A percentile compares a stretch with the other conserved stretches of the same genome.
Conservation (phyloP, 108 stramenopile genomes). For the Phaeodactylum tricornutum region DNA sequence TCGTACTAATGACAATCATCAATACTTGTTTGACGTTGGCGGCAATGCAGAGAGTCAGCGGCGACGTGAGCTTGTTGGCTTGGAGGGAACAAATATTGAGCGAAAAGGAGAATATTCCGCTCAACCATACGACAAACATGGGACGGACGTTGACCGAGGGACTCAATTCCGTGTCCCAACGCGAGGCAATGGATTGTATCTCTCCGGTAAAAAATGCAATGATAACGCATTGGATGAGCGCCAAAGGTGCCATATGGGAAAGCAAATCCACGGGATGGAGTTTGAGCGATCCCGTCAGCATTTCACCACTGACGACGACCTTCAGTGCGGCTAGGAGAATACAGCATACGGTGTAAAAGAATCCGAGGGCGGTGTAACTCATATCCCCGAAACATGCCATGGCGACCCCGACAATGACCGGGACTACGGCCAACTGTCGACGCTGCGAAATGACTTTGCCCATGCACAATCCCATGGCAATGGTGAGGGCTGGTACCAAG, state of each 20-base stretch:
- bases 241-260: constrained; percentile 75
- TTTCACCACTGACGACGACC: constrained; percentile 58
- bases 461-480: constrained; percentile 45
- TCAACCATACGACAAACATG: constrained; percentile 28
- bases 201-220: constrained; percentile 48
- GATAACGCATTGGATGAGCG: constrained; percentile 55
- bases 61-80: constrained; percentile 81
- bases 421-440: constrained; percentile 44
- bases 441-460: constrained; percentile 32
- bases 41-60: constrained; percentile 77
- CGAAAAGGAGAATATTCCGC: constrained; percentile 61
- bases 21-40: constrained; percentile 87
- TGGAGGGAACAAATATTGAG: constrained; percentile 73
- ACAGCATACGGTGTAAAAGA: constrained; percentile 44
- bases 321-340: constrained; percentile 61
- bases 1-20: constrained; percentile 49
- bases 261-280: constrained; percentile 74
- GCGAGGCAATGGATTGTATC: constrained; percentile 25
- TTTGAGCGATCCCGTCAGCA: constrained; percentile 60
- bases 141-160: constrained; percentile 20
- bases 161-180: constrained; percentile 34
- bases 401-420: constrained; percentile 55
- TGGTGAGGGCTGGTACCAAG: constrained; percentile 65
- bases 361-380: constrained; percentile 50
- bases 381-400: constrained; percentile 67